Evolutionary conservation across 768 basidiomycete genomes (phyloP).

Genomic region (Agaricus sinodeliciosus): DNA sequence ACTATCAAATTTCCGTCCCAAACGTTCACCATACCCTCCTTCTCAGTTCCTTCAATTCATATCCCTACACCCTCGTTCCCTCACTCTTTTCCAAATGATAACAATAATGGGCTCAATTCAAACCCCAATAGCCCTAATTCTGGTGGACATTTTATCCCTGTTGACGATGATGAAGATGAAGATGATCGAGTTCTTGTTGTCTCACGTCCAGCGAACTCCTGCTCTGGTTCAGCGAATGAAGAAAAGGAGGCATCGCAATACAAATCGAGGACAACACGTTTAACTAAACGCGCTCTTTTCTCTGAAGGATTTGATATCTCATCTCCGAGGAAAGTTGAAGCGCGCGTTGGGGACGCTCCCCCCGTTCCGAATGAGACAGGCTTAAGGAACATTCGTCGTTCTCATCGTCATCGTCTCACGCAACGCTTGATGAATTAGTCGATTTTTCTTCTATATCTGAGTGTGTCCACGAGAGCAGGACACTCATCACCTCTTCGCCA

Average conservation of each 20-base stretch:
- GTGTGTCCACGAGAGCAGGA: neutral
- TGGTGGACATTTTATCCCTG: neutral
- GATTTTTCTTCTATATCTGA: neutral
- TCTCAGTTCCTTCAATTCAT: slow-evolving; percentile 11
- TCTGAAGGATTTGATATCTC: neutral
- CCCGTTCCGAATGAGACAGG: neutral
- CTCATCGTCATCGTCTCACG: slow-evolving; percentile 5
- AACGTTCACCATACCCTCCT: slow-evolving; percentile 9
- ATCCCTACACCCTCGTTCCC: slow-evolving; percentile 10
- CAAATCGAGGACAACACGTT: neutral
- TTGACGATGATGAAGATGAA: too few relatives aligned
- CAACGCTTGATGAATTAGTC: neutral
- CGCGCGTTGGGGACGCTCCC: neutral
- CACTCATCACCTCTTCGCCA: too few relatives aligned
- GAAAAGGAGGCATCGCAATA: neutral
- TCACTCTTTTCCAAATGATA: neutral
- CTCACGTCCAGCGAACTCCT: too few relatives aligned
- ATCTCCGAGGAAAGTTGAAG: neutral
- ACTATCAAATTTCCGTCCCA: slow-evolving; percentile 9
- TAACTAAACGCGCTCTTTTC: neutral
- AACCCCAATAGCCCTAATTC: neutral
- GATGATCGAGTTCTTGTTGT: too few relatives aligned
- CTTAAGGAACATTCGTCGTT: neutral
- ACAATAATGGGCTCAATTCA: neutral
- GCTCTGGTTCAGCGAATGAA: neutral